Evolutionary conservation across 2,329 filamentous ascomycete species (phyloP).

Genomic region (Trichoderma koningii): DNA sequence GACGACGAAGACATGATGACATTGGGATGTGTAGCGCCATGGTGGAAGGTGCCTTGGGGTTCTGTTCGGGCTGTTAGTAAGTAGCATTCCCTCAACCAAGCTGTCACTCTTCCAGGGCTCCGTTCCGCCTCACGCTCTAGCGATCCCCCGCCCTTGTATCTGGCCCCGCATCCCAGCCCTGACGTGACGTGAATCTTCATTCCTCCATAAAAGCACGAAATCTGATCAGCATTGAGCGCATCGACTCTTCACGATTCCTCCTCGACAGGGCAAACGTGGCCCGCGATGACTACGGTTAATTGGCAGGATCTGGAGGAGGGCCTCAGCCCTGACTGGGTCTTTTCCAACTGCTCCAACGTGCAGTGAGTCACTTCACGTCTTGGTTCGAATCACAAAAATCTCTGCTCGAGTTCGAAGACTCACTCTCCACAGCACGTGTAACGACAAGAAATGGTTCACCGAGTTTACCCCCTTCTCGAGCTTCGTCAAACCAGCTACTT

Average conservation of each 20-base stretch:
- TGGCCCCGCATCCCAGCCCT: too few relatives aligned
- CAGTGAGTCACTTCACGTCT: not conserved
- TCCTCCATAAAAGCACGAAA: too few relatives aligned
- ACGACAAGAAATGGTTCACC: slow-evolving; percentile 28
- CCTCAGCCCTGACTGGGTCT: slow-evolving; percentile 1
- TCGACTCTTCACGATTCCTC: not conserved
- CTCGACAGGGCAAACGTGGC: not conserved
- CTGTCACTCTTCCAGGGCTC: too few relatives aligned
- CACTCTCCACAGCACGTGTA: slow-evolving; percentile 25
- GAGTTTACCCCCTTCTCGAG: slow-evolving; percentile 8
- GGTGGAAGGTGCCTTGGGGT: not conserved
- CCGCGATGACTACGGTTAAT: not conserved
- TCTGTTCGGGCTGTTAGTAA: too few relatives aligned
- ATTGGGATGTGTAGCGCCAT: not conserved
- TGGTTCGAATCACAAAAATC: not conserved
- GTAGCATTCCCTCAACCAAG: too few relatives aligned
- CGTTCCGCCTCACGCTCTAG: too few relatives aligned
- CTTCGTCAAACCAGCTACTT: not conserved
- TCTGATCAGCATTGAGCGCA: too few relatives aligned
- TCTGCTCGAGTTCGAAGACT: not conserved
- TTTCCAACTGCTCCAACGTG: slow-evolving; percentile 1
- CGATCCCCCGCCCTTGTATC: too few relatives aligned
- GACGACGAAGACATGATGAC: not conserved
- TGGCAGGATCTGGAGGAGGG: not conserved
- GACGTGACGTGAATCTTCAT: too few relatives aligned